Percentiles rank a stretch among this genome's conserved stretches.
phyloP scores from a whole-genome alignment of 441 rosid genomes.

The Macaranga tanarius region DNA sequence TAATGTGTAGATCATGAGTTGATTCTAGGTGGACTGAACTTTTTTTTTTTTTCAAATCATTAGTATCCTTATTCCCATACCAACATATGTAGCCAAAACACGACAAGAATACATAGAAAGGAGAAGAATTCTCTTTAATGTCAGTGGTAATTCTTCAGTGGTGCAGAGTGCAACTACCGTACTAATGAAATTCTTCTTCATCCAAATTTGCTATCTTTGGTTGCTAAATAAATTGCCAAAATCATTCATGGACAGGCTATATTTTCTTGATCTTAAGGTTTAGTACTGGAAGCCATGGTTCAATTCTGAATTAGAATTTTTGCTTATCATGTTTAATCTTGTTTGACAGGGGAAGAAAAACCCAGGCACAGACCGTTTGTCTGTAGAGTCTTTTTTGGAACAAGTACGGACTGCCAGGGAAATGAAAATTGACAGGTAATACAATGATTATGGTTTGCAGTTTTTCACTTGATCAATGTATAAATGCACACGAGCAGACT shows the following conservation, averaged over 20 bases:
- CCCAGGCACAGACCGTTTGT: constrained; percentile 64
- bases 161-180: neutral
- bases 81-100: neutral
- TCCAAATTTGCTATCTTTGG: neutral
- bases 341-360: constrained; percentile 78
- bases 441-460: neutral
- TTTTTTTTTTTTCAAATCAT: neutral
- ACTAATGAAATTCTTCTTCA: neutral
- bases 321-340: constrained; percentile 11
- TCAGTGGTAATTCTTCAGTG: neutral
- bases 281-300: neutral
- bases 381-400: constrained; percentile 64
- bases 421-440: constrained; percentile 87
- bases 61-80: neutral
- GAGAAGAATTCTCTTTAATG: neutral
- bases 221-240: neutral
- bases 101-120: neutral
- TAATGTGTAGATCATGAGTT: neutral
- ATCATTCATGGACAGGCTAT: neutral
- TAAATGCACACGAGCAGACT: neutral
- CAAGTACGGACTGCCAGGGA: constrained; percentile 62
- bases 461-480: neutral
- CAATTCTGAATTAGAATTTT: neutral
- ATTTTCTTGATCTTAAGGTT: neutral
- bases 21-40: neutral